Evolutionary conservation across 768 basidiomycete species (phyloP).

Genomic region (Russula griseocarnosa): DNA sequence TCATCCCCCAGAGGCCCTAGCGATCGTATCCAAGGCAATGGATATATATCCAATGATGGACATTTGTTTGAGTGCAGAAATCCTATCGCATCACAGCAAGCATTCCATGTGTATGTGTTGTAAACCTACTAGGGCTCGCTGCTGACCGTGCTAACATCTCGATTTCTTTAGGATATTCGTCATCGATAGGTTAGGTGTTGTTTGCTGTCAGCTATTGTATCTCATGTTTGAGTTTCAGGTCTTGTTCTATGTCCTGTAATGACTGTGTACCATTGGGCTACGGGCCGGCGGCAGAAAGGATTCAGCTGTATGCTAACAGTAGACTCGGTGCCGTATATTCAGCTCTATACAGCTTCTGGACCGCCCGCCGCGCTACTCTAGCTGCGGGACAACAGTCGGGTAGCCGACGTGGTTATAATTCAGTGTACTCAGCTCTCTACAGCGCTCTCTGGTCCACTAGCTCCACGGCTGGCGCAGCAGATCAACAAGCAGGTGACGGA

Average conservation of each 20-base stretch:
- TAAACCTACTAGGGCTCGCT: not conserved
- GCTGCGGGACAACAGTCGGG: conserved; percentile 26
- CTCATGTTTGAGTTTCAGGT: conserved; percentile 36
- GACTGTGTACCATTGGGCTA: conserved; percentile 46
- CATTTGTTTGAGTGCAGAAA: conserved; percentile 53
- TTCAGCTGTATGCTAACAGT: conserved; percentile 40
- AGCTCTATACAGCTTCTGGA: conserved; percentile 54
- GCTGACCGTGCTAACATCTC: not conserved
- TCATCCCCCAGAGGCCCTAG: conserved; percentile 40
- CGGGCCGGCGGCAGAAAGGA: conserved; percentile 40
- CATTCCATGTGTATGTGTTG: conserved; percentile 55
- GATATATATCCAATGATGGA: conserved; percentile 54
- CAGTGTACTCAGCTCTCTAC: conserved; percentile 44
- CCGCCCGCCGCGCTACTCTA: conserved; percentile 44
- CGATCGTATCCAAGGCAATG: conserved; percentile 33
- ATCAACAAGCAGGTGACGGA: conserved; percentile 22
- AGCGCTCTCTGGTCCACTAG: conserved; percentile 49
- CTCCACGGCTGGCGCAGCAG: conserved; percentile 34
- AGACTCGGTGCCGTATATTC: conserved; percentile 57
- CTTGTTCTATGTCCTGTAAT: conserved; percentile 44
- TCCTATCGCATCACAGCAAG: conserved; percentile 47
- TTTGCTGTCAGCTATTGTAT: not conserved
- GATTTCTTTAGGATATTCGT: conserved; percentile 44
- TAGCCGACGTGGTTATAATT: conserved; percentile 40
- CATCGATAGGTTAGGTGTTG: conserved; percentile 41